Conservation (phyloP, 2,329 filamentous ascomycete species). For the Trichoderma koningii region DNA sequence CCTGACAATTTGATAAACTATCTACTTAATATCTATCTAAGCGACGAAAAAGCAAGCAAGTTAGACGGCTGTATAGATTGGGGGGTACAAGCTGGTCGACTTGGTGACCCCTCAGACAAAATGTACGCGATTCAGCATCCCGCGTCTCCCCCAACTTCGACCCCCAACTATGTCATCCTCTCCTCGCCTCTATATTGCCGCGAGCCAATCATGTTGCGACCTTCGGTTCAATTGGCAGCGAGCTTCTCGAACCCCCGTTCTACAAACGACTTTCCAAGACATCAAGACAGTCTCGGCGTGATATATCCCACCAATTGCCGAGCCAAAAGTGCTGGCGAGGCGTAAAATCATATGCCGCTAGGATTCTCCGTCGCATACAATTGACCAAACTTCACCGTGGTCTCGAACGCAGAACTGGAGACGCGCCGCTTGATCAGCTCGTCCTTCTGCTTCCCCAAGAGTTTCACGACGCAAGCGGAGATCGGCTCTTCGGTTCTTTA, state of each 20-base stretch:
- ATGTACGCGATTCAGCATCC: neutral
- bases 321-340: neutral
- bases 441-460: neutral
- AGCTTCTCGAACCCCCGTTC: neutral
- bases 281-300: neutral
- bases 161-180: conserved; percentile 6
- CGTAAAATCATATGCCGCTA: neutral
- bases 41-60: too few relatives aligned
- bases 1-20: too few relatives aligned
- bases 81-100: too few relatives aligned
- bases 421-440: neutral
- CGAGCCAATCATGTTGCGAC: neutral
- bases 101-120: neutral
- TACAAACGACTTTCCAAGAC: neutral
- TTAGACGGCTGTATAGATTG: too few relatives aligned
- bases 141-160: neutral
- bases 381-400: neutral
- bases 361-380: conserved; percentile 20
- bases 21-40: too few relatives aligned
- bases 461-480: neutral
- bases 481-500: neutral
- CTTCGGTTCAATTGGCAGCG: conserved; percentile 10
- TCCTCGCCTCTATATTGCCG: neutral
- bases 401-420: neutral
- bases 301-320: conserved; percentile 15